Evolutionary conservation across 2,329 filamentous ascomycete species (phyloP), one percentile per base, ranked within the genome.

Genomic region (Colletotrichum costaricense): DNA sequence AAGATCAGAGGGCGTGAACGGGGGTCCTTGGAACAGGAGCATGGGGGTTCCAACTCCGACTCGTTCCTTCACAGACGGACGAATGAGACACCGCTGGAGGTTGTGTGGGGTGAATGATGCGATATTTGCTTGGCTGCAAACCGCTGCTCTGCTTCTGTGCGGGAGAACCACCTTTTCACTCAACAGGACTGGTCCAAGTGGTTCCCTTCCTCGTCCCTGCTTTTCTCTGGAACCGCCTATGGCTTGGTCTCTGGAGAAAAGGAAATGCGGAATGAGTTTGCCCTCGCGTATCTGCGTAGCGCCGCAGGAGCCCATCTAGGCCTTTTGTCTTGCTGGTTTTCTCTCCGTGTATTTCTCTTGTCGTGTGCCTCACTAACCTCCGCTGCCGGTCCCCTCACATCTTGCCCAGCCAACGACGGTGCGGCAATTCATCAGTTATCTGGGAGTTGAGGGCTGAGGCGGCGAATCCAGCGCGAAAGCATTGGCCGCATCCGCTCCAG

Each of bases 31-130:
- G 30, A 28, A 19, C 67, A 66, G 52, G 54, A 56, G 28, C 62
- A 66, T 60, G 67, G 67, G 59, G 67, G 62, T 42, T 56, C 64
- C 64, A 30, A 35, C 64, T 63, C 69, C 64, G 35, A 63, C 64
- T 63, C 57, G 57, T 22, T 38, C 56, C 11, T 22, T 52, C 42
- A 33, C 26, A 49, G 26, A 58, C 69, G 52, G 69, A 30, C 69
- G 57, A 64, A 72, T 72, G 42, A 72, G 69, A 55, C 30, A 19
- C 19, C 19, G 14, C 57, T 3, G 35, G 14, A 30, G 24, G 22
- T 8, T 49, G 24, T 62, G 57, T 69, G 69, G 65, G 58, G 58
- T 69, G 65, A 35, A 69, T 72, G 69, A 72, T 69, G 69, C 65
- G 58, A 72, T 72, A 35, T 49, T 58, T 59, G 42, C 67, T 62